Percentiles rank a stretch among this genome's conserved stretches.
These are phyloP conservation scores for Alternaria sp. DNA, from an alignment of 2,329 filamentous ascomycete species.

Conservation along the genomic window DNA sequence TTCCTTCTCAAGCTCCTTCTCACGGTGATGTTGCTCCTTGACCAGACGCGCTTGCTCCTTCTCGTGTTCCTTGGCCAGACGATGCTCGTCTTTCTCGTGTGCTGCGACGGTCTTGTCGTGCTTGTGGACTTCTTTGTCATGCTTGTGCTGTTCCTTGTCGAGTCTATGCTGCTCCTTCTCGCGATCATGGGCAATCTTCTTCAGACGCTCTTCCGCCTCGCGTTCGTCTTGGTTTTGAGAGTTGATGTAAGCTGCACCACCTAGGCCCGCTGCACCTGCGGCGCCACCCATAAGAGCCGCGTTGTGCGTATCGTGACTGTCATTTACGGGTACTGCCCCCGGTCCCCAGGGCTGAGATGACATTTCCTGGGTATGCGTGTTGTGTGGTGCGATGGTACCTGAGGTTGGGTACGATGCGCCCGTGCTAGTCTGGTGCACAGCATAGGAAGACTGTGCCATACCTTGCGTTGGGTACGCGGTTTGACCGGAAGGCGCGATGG, in stretches of 20 bases:
- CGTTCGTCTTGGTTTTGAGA: conserved; percentile 39
- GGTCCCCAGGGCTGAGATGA: conserved; percentile 26
- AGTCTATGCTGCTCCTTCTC: conserved; percentile 27
- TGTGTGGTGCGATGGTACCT: conserved; percentile 16
- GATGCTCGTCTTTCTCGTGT: conserved; percentile 27
- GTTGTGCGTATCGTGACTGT: conserved; percentile 36
- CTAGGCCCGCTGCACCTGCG: conserved; percentile 29
- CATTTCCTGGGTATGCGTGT: conserved; percentile 31
- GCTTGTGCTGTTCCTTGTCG: conserved; percentile 25
- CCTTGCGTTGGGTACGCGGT: conserved; percentile 1
- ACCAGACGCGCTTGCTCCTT: conserved; percentile 19
- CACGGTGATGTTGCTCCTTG: conserved; percentile 23
- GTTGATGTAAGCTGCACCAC: conserved; percentile 37
- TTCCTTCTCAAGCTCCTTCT: conserved; percentile 24
- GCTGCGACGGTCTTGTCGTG: conserved; percentile 16
- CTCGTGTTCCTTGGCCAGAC: conserved; percentile 4
- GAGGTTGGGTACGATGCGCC: conserved; percentile 5
- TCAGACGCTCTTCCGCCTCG: conserved; percentile 35
- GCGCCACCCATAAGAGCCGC: conserved; percentile 30
- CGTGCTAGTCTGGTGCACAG: conserved; percentile 9
- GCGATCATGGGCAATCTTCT: conserved; percentile 16
- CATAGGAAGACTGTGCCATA: conserved; percentile 5
- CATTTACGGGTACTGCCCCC: conserved; percentile 17
- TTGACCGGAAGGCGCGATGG: conserved; percentile 8
- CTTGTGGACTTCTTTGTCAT: conserved; percentile 26